These are phyloP conservation scores for Macrocystidia cucumis DNA, from an alignment of 1,284 basidiomycete species.

Conservation along the genomic window DNA sequence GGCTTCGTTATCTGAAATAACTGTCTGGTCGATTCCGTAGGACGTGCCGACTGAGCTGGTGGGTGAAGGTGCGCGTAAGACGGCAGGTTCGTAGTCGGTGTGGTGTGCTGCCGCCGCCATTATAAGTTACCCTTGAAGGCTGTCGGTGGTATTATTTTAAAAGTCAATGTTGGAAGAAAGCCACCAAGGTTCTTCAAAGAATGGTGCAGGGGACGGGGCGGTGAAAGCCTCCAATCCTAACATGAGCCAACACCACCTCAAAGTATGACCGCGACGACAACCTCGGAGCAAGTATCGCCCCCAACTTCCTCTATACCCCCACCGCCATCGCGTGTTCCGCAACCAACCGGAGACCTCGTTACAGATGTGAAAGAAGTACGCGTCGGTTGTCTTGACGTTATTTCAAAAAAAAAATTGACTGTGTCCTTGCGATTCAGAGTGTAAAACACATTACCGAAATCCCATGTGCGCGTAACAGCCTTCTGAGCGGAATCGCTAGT, in stretches of 20 bases:
- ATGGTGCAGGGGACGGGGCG: too few species aligned
- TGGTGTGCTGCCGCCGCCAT: conserved; percentile 19
- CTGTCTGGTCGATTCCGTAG: conserved; percentile 55
- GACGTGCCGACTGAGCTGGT: conserved; percentile 64
- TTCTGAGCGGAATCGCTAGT: conserved; percentile 36
- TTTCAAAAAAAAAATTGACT: neutral
- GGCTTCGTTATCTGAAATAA: conserved; percentile 42
- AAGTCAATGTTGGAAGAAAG: too few species aligned
- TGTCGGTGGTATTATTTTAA: too few species aligned
- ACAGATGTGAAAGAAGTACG: neutral
- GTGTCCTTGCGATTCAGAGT: too few species aligned
- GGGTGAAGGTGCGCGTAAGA: conserved; percentile 61
- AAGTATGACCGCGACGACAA: too few species aligned
- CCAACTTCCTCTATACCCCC: conserved; percentile 7
- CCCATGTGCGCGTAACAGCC: conserved; percentile 55
- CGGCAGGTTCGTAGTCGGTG: conserved; percentile 55
- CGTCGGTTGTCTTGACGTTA: neutral
- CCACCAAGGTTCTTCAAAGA: too few species aligned
- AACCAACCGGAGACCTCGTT: neutral
- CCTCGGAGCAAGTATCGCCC: too few species aligned
- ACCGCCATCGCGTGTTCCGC: neutral
- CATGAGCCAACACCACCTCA: too few species aligned
- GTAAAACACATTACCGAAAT: conserved; percentile 38
- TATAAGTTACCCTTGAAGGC: too few species aligned
- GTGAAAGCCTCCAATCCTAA: too few species aligned